Evolutionary conservation across 306 rosid species (phyloP).

Genomic region (Acacia crassicarpa): DNA sequence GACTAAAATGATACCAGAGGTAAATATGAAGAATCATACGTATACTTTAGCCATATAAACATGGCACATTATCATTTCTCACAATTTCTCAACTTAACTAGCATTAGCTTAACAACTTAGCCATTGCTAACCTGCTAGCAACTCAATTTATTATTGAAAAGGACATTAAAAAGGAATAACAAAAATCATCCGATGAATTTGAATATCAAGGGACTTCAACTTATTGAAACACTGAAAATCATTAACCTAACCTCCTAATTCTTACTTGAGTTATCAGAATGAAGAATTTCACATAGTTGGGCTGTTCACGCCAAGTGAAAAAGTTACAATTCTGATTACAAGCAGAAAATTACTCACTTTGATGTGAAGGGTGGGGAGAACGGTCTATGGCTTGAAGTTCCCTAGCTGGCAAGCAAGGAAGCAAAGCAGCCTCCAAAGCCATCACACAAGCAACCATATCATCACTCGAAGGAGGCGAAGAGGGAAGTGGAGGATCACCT

Average conservation of each 20-base stretch:
- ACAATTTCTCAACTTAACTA: not conserved
- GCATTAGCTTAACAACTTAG: constrained; percentile 10
- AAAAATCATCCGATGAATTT: not conserved
- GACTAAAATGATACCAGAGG: too few species aligned
- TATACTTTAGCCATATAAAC: too few species aligned
- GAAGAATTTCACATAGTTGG: not conserved
- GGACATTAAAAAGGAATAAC: too few species aligned
- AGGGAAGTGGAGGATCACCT: constrained; percentile 52
- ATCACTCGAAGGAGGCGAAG: constrained; percentile 62
- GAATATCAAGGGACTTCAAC: not conserved
- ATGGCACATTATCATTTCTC: not conserved
- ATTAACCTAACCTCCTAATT: not conserved
- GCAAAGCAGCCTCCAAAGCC: constrained; percentile 92
- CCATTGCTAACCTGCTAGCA: not conserved
- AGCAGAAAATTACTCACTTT: constrained; percentile 54
- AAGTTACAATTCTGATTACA: not conserved
- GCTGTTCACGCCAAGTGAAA: not conserved
- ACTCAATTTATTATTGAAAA: not conserved
- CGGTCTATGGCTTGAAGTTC: constrained; percentile 99
- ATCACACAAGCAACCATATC: constrained; percentile 74
- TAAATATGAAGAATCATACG: too few species aligned
- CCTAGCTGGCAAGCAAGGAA: constrained; percentile 95
- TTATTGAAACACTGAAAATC: not conserved
- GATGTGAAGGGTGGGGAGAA: constrained; percentile 92
- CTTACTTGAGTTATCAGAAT: not conserved